A percentile compares a stretch with the other conserved stretches of the same genome.
Conservation (phyloP, 169 alveolate genomes). For the Plasmodium reichenowi region DNA sequence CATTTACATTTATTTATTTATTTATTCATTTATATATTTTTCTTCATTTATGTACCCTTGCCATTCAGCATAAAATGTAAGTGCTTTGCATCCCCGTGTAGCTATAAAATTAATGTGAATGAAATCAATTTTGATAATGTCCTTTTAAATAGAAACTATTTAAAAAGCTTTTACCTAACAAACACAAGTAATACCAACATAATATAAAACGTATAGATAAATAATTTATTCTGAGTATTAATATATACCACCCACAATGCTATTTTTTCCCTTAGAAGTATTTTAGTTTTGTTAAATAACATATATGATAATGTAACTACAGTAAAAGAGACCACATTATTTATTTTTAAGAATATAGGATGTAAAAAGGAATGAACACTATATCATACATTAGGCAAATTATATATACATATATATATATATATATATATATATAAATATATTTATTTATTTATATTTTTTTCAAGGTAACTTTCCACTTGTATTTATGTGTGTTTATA, state of each 20-base stretch:
- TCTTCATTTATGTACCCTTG: neutral
- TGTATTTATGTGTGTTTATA: slow-evolving; percentile 26
- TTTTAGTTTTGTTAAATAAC: neutral
- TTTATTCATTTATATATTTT: neutral
- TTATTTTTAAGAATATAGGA: too few species aligned
- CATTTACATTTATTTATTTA: neutral
- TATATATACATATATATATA: too few species aligned
- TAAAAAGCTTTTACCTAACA: slow-evolving; percentile 33
- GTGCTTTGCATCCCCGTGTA: slow-evolving; percentile 18
- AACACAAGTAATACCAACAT: slow-evolving; percentile 33
- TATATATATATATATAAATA: too few species aligned
- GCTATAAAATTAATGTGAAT: slow-evolving; percentile 13
- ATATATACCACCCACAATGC: too few species aligned
- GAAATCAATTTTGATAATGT: slow-evolving; percentile 54
- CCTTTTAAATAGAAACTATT: slow-evolving; percentile 38
- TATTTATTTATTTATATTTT: neutral
- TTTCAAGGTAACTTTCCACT: slow-evolving; percentile 31
- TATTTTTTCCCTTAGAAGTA: neutral
- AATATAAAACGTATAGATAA: neutral
- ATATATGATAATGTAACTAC: too few species aligned
- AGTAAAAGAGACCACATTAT: too few species aligned
- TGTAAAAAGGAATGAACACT: too few species aligned
- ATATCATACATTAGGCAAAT: too few species aligned
- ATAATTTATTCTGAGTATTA: neutral
- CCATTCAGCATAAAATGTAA: slow-evolving; percentile 34